phyloP scores from a whole-genome alignment of 2,329 filamentous ascomycete genomes.

The Westerdykella sp. region DNA sequence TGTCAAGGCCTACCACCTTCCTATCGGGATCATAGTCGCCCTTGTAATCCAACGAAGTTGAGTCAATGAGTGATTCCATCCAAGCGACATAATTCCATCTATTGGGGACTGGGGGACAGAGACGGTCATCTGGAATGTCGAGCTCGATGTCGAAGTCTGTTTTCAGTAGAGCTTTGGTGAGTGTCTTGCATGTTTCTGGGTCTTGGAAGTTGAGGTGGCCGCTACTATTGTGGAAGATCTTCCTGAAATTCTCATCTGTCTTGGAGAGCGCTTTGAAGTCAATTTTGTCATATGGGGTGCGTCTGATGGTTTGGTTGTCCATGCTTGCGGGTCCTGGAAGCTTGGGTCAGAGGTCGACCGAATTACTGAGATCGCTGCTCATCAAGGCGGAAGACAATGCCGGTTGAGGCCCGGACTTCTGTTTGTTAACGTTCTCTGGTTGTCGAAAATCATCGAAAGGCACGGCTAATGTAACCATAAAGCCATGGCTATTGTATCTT shows the following conservation, averaged over 20 bases:
- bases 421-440: too few species aligned
- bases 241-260: slow-evolving; percentile 54
- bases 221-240: slow-evolving; percentile 41
- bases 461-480: too few species aligned
- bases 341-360: background rate
- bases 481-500: too few species aligned
- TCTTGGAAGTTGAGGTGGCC: slow-evolving; percentile 73
- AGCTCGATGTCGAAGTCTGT: slow-evolving; percentile 68
- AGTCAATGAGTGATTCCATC: slow-evolving; percentile 76
- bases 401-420: too few species aligned
- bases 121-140: slow-evolving; percentile 65
- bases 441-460: too few species aligned
- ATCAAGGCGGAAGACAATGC: too few species aligned
- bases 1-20: slow-evolving; percentile 66
- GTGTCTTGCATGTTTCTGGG: slow-evolving; percentile 63
- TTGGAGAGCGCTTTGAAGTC: slow-evolving; percentile 58
- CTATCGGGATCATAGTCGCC: slow-evolving; percentile 46
- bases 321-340: slow-evolving; percentile 5
- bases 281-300: slow-evolving; percentile 48
- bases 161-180: slow-evolving; percentile 73
- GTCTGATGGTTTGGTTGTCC: slow-evolving; percentile 17
- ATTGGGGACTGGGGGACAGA: slow-evolving; percentile 73
- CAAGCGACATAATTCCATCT: slow-evolving; percentile 87
- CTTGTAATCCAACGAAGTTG: slow-evolving; percentile 46
- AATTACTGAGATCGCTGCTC: too few species aligned